Base-by-base conservation (phyloP, 2,329 filamentous ascomycete genomes). In the Aspergillus fumigatiaffinis region DNA sequence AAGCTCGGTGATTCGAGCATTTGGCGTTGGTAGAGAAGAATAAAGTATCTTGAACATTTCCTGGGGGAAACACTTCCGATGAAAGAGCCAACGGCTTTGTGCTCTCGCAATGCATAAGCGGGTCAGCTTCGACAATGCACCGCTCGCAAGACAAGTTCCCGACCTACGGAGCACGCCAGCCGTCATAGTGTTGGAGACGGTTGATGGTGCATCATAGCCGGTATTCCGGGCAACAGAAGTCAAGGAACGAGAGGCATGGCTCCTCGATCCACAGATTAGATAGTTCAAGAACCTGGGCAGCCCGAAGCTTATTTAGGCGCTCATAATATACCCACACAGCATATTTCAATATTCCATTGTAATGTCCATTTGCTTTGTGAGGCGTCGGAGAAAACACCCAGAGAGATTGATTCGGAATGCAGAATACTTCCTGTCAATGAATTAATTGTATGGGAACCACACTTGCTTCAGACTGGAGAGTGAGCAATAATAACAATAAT, bases 1-100 rank as follows among this genome's bases (percentile, higher is more conserved):
- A 70, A 60, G 71, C 66, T 4, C 44, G 55, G 71, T 28, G 48
- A 57, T 26, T 42, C 63, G 14, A 52, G 58, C 53, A 50, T 63
- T 57, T 21, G 21, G 12, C 38, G 50, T 41, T 32, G 23, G n/a
- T 41, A 53, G n/a, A 21, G 26, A 21, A 38, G 20, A 12, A 41
- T 20, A 28, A n/a, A 23, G 25, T 35, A 49, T 41, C 42, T 38
- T 38, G 28, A 52, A 52, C 21, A 6, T 25, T 32, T 49, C 21
- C 38, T 35, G 26, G 21, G 21, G 42, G 26, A 17, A 29, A 21
- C 48, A 35, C 2, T 17, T 17, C 3, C 32, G 32, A 38, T 46
- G 14, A 46, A 46, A 46, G 42, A 23, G 42, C 32, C 32, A 38
- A 38, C 6, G 32, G 14, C 32, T 38, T 38, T 38, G 14, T 17